Evolutionary conservation across 768 basidiomycete genomes (phyloP).

Genomic region (button mushroom (Agaricus bisporus)): DNA sequence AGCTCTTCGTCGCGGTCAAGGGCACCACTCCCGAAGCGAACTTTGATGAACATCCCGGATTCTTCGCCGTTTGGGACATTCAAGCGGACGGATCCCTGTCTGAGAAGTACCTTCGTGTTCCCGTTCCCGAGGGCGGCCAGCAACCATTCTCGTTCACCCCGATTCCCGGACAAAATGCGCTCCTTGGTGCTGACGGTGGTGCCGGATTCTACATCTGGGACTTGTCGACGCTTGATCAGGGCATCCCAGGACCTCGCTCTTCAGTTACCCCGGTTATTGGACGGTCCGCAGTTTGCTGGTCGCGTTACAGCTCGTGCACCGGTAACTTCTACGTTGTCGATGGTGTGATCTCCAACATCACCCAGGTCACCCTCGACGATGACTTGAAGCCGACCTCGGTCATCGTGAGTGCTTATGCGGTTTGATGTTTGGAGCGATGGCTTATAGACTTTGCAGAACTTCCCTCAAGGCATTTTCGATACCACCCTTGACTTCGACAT

Average conservation of each 20-base stretch:
- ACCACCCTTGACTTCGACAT: constrained; percentile 35
- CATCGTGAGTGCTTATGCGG: constrained; percentile 22
- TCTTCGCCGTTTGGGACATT: constrained; percentile 46
- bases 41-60: constrained; percentile 28
- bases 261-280: constrained; percentile 28
- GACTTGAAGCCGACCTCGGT: constrained; percentile 40
- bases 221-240: constrained; percentile 17
- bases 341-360: constrained; percentile 31
- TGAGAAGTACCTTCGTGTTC: constrained; percentile 27
- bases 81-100: constrained; percentile 37
- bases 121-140: constrained; percentile 28
- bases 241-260: constrained; percentile 23
- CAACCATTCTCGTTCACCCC: constrained; percentile 46
- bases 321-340: constrained; percentile 42
- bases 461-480: constrained; percentile 20
- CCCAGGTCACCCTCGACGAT: constrained; percentile 40
- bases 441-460: constrained; percentile 24
- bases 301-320: constrained; percentile 32
- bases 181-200: constrained; percentile 34
- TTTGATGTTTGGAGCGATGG: background rate
- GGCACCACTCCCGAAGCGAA: constrained; percentile 29
- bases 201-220: constrained; percentile 36
- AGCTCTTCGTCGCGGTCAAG: constrained; percentile 45
- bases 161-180: constrained; percentile 26
- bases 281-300: constrained; percentile 39